Conservation (phyloP, 2,329 filamentous ascomycete species). For the Epichloe hybrida region DNA sequence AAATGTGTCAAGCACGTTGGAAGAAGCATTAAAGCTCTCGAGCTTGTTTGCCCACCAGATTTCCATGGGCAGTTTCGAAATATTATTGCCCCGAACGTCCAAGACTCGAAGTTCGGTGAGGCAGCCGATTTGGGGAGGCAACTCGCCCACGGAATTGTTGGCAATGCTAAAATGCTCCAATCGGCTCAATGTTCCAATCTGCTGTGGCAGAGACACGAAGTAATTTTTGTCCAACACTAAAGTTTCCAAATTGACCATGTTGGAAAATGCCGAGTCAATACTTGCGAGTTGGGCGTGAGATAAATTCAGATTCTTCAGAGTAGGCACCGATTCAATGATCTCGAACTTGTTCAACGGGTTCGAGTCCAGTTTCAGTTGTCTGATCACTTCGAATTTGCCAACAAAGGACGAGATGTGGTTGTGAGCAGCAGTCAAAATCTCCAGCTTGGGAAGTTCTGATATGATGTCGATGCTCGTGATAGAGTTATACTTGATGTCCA, state of each 20-base stretch:
- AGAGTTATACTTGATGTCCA: slow-evolving; percentile 88
- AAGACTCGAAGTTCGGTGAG: slow-evolving; percentile 72
- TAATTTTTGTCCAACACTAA: slow-evolving; percentile 90
- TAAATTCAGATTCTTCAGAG: slow-evolving; percentile 74
- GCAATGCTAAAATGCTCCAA: slow-evolving; percentile 90
- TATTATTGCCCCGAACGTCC: slow-evolving; percentile 86
- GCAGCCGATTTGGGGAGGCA: slow-evolving; percentile 81
- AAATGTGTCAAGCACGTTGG: slow-evolving; percentile 82
- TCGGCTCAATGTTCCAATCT: slow-evolving; percentile 70
- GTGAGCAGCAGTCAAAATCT: slow-evolving; percentile 81
- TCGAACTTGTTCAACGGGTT: slow-evolving; percentile 94
- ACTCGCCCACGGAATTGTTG: slow-evolving; percentile 71
- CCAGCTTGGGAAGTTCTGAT: slow-evolving; percentile 69
- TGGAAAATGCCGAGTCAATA: slow-evolving; percentile 77
- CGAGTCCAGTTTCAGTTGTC: slow-evolving; percentile 78
- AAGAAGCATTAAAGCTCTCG: slow-evolving; percentile 87
- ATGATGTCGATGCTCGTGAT: slow-evolving; percentile 83
- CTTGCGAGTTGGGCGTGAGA: slow-evolving; percentile 84
- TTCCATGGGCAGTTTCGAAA: slow-evolving; percentile 76
- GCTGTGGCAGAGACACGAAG: slow-evolving; percentile 75
- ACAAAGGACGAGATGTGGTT: slow-evolving; percentile 85
- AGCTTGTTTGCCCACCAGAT: slow-evolving; percentile 91
- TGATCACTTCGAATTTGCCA: slow-evolving; percentile 73
- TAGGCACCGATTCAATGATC: slow-evolving; percentile 61
- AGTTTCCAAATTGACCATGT: slow-evolving; percentile 75